These are phyloP conservation scores for Debaryomyces hansenii DNA, from an alignment of 805 yeast species.

Conservation along the genomic window DNA sequence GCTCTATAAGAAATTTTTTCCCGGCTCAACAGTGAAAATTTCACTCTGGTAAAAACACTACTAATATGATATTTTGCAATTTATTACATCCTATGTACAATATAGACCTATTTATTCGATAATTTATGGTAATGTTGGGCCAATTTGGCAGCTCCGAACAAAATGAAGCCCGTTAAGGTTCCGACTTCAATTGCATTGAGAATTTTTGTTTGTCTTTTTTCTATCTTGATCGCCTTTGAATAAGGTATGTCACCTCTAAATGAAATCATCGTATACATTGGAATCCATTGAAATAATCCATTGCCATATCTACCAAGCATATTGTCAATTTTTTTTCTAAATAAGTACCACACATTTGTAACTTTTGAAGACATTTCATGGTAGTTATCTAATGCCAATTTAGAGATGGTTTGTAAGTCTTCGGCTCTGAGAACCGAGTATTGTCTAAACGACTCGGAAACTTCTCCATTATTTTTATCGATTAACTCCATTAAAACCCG, in stretches of 20 bases:
- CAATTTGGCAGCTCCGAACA: conserved; percentile 8
- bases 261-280: conserved; percentile 89
- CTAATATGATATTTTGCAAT: not conserved
- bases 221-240: conserved; percentile 59
- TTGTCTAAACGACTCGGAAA: conserved; percentile 49
- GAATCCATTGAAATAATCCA: conserved; percentile 64
- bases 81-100: not conserved
- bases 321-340: conserved; percentile 70
- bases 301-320: conserved; percentile 58
- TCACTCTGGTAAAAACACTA: conserved; percentile 6
- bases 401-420: conserved; percentile 74
- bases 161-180: conserved; percentile 3
- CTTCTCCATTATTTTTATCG: conserved; percentile 31
- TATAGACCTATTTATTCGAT: not conserved
- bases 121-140: conserved; percentile 8
- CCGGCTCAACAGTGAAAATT: conserved; percentile 1
- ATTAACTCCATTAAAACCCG: conserved; percentile 57
- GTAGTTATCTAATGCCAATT: conserved; percentile 78
- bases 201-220: conserved; percentile 54
- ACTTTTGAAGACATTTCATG: conserved; percentile 86
- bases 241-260: conserved; percentile 83
- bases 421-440: conserved; percentile 58
- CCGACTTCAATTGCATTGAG: conserved; percentile 33
- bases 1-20: no score
- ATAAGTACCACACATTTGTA: conserved; percentile 54